Evolutionary conservation across 2,329 filamentous ascomycete genomes (phyloP), one percentile per base, ranked within the genome.

Genomic region (Epichloe sibirici): DNA sequence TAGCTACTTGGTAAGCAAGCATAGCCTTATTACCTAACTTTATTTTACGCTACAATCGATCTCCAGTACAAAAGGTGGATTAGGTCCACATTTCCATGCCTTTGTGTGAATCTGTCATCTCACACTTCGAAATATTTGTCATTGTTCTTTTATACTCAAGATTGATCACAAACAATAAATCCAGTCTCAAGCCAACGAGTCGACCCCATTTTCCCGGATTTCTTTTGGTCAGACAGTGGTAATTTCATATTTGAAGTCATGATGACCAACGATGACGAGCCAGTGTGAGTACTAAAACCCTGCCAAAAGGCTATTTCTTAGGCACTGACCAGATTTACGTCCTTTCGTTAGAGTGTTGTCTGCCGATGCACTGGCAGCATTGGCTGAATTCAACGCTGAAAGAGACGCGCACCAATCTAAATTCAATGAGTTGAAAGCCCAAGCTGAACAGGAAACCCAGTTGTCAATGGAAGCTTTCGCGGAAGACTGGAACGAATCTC

Each of bases 401-500:
- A 80, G 83, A 57, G 85, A 90, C 64, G 77, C 76, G 13, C 76
- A 78, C 53, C 73, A 76, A 54, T 78, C 82, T 61, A 76, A 79
- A 49, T 88, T 91, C 58, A 81, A 86, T 64, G 76, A 81, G 56
- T 71, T 91, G 50, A 82, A 82, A 66, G 70, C 72, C 11, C 72
- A 75, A 38, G 80, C 82, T 1, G 83, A 86, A 62, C 70, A 76
- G 46, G 72, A 76, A 31, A 53, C 57, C 35, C 64, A 66, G 40
- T 56, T 78, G 51, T 73, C 70, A 15, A 91, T 91, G 79, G 80
- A 86, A 34, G 72, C 77, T 1, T 93, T 91, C 61, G 74, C 75
- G 1, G 88, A 91, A 67, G 84, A 91, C 66, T 93, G 88, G 88
- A 88, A 90, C 62, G 79, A 85, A 62, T 85, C 80, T 56, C 87